Conservation (phyloP, 78 protist genomes). For the Diacronema lutheri region DNA sequence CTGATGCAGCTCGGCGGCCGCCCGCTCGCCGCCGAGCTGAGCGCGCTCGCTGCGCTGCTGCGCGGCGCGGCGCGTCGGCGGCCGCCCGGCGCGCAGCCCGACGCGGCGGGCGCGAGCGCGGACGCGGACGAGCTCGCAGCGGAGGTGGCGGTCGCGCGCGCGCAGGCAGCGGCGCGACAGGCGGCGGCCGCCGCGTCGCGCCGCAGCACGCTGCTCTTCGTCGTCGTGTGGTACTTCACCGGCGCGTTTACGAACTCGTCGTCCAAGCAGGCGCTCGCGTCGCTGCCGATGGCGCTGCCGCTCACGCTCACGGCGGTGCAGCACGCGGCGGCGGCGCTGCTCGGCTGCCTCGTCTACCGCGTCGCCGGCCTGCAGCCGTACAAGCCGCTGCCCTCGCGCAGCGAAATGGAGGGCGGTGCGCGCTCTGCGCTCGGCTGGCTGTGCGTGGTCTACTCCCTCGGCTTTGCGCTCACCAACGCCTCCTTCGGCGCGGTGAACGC, state of each 20-base stretch:
- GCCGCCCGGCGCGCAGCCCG: too few relatives aligned
- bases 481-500: slow-evolving; percentile 9
- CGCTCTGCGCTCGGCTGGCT: too few relatives aligned
- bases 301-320: slow-evolving; percentile 3
- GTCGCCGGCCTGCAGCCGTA: neutral
- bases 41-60: too few relatives aligned
- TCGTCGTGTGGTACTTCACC: neutral
- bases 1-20: too few relatives aligned
- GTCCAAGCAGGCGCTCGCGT: neutral
- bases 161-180: too few relatives aligned
- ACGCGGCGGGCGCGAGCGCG: too few relatives aligned
- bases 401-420: too few relatives aligned
- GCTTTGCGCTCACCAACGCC: neutral
- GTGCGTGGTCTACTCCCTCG: neutral
- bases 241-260: slow-evolving; percentile 13
- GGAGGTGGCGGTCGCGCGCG: too few relatives aligned
- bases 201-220: neutral
- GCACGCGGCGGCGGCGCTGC: neutral
- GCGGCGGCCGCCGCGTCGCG: too few relatives aligned
- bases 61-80: too few relatives aligned
- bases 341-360: neutral
- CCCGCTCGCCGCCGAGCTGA: too few relatives aligned
- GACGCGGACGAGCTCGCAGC: too few relatives aligned
- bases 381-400: neutral
- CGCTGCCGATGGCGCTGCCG: neutral